Conservation (phyloP, 2,329 filamentous ascomycete genomes). For the Pseudocercospora musae region DNA sequence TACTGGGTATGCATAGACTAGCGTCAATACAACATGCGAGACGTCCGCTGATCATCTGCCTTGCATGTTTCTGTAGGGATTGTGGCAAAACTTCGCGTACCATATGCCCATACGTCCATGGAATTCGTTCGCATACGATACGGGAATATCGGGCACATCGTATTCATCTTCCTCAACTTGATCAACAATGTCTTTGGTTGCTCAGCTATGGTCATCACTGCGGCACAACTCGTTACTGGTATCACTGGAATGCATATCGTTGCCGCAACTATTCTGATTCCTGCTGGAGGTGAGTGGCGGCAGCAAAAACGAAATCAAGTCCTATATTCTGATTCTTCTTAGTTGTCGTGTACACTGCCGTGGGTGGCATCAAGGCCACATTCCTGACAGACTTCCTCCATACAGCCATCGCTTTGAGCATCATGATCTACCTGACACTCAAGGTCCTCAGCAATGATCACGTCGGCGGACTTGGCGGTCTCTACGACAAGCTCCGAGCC, state of each 20-base stretch:
- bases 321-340: slow-evolving; percentile 1
- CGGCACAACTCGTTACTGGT: slow-evolving; percentile 26
- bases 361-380: slow-evolving; percentile 49
- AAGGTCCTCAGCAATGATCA: slow-evolving; percentile 43
- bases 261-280: slow-evolving; percentile 46
- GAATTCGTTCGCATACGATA: slow-evolving; percentile 48
- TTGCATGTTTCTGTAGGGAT: slow-evolving; percentile 32
- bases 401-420: slow-evolving; percentile 46
- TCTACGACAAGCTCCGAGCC: slow-evolving; percentile 48
- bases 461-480: slow-evolving; percentile 42
- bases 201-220: slow-evolving; percentile 30
- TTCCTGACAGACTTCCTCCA: slow-evolving; percentile 50
- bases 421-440: slow-evolving; percentile 50
- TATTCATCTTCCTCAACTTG: slow-evolving; percentile 30
- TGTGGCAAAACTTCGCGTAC: slow-evolving; percentile 49
- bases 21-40: not conserved
- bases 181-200: slow-evolving; percentile 40
- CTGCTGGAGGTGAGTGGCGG: slow-evolving; percentile 42
- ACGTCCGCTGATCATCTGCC: not conserved
- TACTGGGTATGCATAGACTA: slow-evolving; percentile 33
- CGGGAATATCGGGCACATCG: slow-evolving; percentile 25
- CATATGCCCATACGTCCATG: slow-evolving; percentile 51
- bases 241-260: slow-evolving; percentile 49
- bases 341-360: slow-evolving; percentile 48
- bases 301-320: not conserved